Base-by-base conservation (phyloP, 2,329 filamentous ascomycete species). In the Colletotrichum sansevieriae region DNA sequence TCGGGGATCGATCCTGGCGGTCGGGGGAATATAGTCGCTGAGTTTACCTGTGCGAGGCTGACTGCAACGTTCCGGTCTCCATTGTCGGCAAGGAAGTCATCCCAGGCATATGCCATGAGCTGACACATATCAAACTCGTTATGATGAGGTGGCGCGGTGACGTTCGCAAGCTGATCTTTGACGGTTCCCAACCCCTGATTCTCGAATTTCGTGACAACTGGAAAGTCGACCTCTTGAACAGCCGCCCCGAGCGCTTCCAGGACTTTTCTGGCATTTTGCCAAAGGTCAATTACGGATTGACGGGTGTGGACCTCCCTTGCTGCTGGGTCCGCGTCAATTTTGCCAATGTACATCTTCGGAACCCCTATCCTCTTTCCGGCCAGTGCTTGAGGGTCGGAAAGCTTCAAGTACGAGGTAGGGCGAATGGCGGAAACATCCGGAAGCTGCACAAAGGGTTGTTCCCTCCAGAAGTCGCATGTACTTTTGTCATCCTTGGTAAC, bases 381-480 rank as follows among this genome's bases (percentile, higher is more conserved):
- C 82, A 0, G 85, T 74, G 1, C 84, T 82, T 74, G 87, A 82
- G 80, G 1, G 83, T 83, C 18, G 88, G 76, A 0, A 84, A 64
- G 15, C 70, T 67, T 0, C 88, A 72, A 0, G 81, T 76, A 9
- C 70, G 65, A 13, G 1, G 76, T 57, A 8, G 81, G 78, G 0
- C 77, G 75, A 2, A 77, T 71, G 8, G 75, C 71, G 10, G 74
- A 73, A 0, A 76, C 71, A 3, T 71, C 70, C 1, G 82, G 80
- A 1, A 88, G 73, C 1, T 76, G 46, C 1, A 88, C 75, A 57
- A 81, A 81, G 0, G 74, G 76, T 63, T 89, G 87, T 13, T 83
- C 79, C 5, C 85, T 78, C 82, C 86, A 89, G 71, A 89, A 88
- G 68, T 89, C 86, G 0, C 83, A 83, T 77, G 70, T 60, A 0